Base-by-base conservation (phyloP, 805 yeast genomes). In the Teunomyces gatunensis region DNA sequence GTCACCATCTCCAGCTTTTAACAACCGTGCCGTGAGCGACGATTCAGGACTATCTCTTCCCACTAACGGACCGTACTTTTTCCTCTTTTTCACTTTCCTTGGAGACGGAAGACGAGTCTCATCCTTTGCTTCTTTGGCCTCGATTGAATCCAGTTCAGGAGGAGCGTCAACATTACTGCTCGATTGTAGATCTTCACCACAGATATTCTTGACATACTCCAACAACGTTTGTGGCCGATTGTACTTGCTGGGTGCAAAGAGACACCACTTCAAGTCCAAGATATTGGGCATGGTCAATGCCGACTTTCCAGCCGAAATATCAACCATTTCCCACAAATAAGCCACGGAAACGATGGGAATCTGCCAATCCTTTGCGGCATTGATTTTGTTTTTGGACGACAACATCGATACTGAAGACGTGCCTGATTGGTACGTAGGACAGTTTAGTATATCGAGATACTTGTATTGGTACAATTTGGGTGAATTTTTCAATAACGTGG, bases 331-430 rank as follows among this genome's bases (percentile, higher is more conserved):
- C 79, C 85, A 81, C 3, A 83, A 46, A 52, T 71, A 83, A 0
- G 80, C 76, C 1, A 77, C 49, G 0, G 85, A 75, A 0, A 80
- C 77, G n/a, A 83, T 75, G 0, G 88, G 87, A 10, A 82, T 74
- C 27, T 64, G 58, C 79, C 85, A 78, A 28, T 65, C 65, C 49
- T 79, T 80, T 1, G 86, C 83, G 28, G 85, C 86, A 44, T 68
- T 66, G 41, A 83, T 73, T 54, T 83, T 83, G 47, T 72, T 77
- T 46, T 69, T 77, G 3, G 84, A 73, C 1, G 84, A 71, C 6
- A 71, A 59, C 2, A 67, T 47, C 30, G 73, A 59, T 18, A 72
- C 71, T 10, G 69, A 62, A 17, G 55, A 52, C n/a, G 58, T 48
- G 33, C 71, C 73, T 10, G 65, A 59, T 47, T 61, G 60, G 50